phyloP scores from a whole-genome alignment of 1,284 basidiomycete species.

The Cutaneotrichosporon sp. region DNA sequence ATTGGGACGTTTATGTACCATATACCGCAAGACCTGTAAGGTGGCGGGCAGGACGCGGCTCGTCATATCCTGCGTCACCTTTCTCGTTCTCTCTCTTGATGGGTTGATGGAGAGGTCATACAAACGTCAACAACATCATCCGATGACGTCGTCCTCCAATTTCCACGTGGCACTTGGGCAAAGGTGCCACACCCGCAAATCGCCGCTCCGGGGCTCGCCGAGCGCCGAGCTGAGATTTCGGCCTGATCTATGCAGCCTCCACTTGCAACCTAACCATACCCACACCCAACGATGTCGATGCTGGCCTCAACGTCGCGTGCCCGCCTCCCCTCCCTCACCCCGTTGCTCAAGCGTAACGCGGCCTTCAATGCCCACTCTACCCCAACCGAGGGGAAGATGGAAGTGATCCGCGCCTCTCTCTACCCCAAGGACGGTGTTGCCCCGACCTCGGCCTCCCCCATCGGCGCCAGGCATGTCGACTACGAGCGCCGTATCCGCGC shows the following conservation, averaged over 20 bases:
- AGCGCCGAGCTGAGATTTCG: neutral
- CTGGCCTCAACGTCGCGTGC: constrained; percentile 16
- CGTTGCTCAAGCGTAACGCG: constrained; percentile 7
- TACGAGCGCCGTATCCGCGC: constrained; percentile 67
- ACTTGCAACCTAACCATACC: neutral
- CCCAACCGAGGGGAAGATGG: constrained; percentile 62
- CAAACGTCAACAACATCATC: neutral
- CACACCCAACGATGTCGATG: constrained; percentile 12
- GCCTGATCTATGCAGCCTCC: neutral
- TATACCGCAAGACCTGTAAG: neutral
- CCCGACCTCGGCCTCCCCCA: constrained; percentile 59
- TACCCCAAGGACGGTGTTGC: constrained; percentile 67
- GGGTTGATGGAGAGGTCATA: no score
- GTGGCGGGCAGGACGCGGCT: neutral
- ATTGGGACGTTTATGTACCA: neutral
- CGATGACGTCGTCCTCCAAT: neutral
- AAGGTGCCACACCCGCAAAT: neutral
- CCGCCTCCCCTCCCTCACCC: neutral
- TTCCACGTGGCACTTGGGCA: neutral
- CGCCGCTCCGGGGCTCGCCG: neutral
- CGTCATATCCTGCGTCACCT: neutral
- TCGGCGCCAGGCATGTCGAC: constrained; percentile 76
- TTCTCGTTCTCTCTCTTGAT: neutral
- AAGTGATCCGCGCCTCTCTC: constrained; percentile 70
- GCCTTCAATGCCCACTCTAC: constrained; percentile 12